Evolutionary conservation across 1,284 basidiomycete species (phyloP), one percentile per base, ranked within the genome.

Genomic region (Thelephora terrestris): DNA sequence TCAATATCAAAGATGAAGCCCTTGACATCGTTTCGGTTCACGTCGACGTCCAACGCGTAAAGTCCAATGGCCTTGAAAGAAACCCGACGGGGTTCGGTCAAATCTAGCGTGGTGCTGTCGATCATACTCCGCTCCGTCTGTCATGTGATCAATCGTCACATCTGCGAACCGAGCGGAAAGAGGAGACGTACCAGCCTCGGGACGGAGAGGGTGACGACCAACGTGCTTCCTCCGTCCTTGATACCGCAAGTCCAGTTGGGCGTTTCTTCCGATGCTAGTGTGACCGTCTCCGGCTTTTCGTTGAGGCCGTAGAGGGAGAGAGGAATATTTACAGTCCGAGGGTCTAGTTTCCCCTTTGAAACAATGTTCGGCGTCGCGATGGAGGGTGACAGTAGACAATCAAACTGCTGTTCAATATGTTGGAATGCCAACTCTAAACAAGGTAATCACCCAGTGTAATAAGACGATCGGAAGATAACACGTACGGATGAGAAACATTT

Each of bases 331-430:
- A 78, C 76, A 12, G 70, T 71, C 36, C 82, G 76, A n/a, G 77
- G 70, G 17, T 60, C 55, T 3, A 79, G 71, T 56, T 71, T 75
- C 18, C 84, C 84, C 60, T 87, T 87, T 43, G 76, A 76, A 6
- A 71, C 62, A 51, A 87, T 85, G 61, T 86, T 87, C 5, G 84
- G 84, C 0, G 73, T 79, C 23, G 71, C 72, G 50, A 86, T 75
- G 46, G 76, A 69, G 18, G 83, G 75, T 3, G 83, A 84, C 42
- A 87, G 72, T 1, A 66, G 54, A 17, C 85, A 59, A 3, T 67
- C 58, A 7, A 73, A 70, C 50, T 82, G 78, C 0, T 71, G 70
- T 63, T 86, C 83, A 43, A 85, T 74, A 9, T 75, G 76, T 55
- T 83, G 81, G 4, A 86, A 61, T 0, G 76, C 76, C 7, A 84